Evolutionary conservation across 2,329 filamentous ascomycete species (phyloP), one percentile per base, ranked within the genome.

Genomic region (Anisogramma anomala): DNA sequence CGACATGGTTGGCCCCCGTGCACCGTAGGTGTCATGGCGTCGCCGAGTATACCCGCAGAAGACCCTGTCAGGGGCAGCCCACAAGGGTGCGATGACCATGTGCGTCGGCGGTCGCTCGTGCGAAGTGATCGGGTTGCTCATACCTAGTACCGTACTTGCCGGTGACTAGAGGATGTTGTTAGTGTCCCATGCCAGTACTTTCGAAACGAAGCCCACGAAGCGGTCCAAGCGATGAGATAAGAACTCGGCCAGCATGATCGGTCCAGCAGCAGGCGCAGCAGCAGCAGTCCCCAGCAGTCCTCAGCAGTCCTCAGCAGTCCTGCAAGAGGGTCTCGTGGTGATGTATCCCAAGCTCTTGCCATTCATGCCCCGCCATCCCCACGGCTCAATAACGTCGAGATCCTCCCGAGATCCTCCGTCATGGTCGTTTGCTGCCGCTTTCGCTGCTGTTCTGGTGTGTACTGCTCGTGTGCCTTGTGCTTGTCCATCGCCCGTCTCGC

Each of bases 101-200:
- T 18, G 9, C 14, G 15, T 32, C 8, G 30, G 30, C 30, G 15
- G 14, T 32, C 30, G 17, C 3, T 41, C 38, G 35, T 33, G 11
- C 7, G 36, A 45, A 30, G 41, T 35, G 50, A 53, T 50, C 45
- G 54, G 52, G 52, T 47, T 44, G 52, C 59, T 61, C 81, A 69
- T 83, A 93, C 82, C 87, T 85, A 66, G 83, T 88, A 78, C 88
- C 88, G 74, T 94, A 95, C 81, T 94, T 93, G 73, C 88, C 85
- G 75, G 89, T 95, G 69, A 95, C 88, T 69, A 86, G 86, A 80
- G 94, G 13, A 14, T 35, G 6, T 27, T 36, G 41, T 47, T 33
- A 47, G 45, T 13, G 3, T 18, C 15, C 25, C 37, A 41, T 37
- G 23, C 40, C 17, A 30, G 7, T 13, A 25, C 10, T 10, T 13